A percentile compares a stretch with the other conserved stretches of the same genome.
These are phyloP conservation scores for Petunia hybrid DNA, from an alignment of 305 asterid genomes.

Conservation along the genomic window DNA sequence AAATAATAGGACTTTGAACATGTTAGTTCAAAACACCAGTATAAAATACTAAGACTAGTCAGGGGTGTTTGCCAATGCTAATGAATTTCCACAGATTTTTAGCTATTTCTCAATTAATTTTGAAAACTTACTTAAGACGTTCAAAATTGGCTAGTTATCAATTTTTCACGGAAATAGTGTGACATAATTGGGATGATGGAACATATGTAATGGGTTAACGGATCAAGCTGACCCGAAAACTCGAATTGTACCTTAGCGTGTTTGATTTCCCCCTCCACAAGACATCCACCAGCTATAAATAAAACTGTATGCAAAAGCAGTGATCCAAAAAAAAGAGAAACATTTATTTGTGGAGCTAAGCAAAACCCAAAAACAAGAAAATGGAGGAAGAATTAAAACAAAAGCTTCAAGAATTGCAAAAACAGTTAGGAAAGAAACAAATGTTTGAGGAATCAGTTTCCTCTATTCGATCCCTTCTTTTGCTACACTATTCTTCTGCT, in stretches of 20 bases:
- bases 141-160: too few relatives aligned
- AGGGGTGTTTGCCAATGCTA: too few relatives aligned
- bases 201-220: too few relatives aligned
- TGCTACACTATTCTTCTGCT: slow-evolving; percentile 69
- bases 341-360: not conserved
- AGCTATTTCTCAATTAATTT: too few relatives aligned
- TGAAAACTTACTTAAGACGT: too few relatives aligned
- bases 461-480: slow-evolving; percentile 72
- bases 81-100: too few relatives aligned
- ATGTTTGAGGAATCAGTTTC: slow-evolving; percentile 79
- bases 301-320: not conserved
- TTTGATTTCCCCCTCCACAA: slow-evolving; percentile 26
- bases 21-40: too few relatives aligned
- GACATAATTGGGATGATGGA: too few relatives aligned
- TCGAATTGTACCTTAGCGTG: not conserved
- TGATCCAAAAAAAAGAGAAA: not conserved
- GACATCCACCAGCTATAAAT: not conserved
- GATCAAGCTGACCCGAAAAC: not conserved
- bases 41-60: too few relatives aligned
- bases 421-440: slow-evolving; percentile 75
- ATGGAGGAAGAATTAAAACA: slow-evolving; percentile 58
- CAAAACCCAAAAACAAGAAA: not conserved
- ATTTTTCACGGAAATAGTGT: too few relatives aligned
- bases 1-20: too few relatives aligned
- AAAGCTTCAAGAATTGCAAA: slow-evolving; percentile 76